Base-by-base conservation (phyloP, 257 asterid genomes). In the Schizonepeta tenuifolia region DNA sequence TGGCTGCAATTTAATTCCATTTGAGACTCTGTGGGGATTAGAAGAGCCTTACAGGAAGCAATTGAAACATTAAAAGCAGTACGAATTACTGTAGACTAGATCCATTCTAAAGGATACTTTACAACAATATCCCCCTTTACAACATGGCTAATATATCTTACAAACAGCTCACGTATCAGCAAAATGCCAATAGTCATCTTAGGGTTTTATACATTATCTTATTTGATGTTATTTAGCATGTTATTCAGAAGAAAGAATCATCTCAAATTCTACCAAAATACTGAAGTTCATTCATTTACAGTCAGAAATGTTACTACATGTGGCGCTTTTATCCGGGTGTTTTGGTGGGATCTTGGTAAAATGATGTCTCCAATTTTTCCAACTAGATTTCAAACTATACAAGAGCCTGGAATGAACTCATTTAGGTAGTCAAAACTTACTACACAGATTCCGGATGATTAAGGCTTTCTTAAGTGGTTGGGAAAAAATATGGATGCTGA, bases 221-320 rank as follows among this genome's bases (percentile, higher is more conserved):
- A 47, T n/a, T n/a, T 67, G 41, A 62, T 38, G 28, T 38, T 36
- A 69, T 50, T 43, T 14, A 69, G 56, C 24, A 50, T n/a, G 56
- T 2, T n/a, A 6, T 49, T 13, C 17, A 47, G 56, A 7, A 2
- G 17, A 21, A 21, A 1, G n/a, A 36, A 54, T 1, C 10, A 18
- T 10, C 14, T 13, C 26, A 24, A 24, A 24, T 24, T 24, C 62
- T 67, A 33, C 9, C 35, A 50, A 21, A 14, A 22, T 17, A 55
- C 56, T 51, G 26, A 54, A 54, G 65, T 69, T 68, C 12, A 35
- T 35, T 20, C 36, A 40, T 46, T 59, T 43, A 12, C 24, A 33
- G 60, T n/a, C 8, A 17, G 41, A 21, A 24, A 31, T 67, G 18
- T 18, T 38, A 21, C 26, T 70, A 9, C 31, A 14, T 4, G 18